Conservation (phyloP, 1,284 basidiomycete species). For the Boletus semigastroideus region DNA sequence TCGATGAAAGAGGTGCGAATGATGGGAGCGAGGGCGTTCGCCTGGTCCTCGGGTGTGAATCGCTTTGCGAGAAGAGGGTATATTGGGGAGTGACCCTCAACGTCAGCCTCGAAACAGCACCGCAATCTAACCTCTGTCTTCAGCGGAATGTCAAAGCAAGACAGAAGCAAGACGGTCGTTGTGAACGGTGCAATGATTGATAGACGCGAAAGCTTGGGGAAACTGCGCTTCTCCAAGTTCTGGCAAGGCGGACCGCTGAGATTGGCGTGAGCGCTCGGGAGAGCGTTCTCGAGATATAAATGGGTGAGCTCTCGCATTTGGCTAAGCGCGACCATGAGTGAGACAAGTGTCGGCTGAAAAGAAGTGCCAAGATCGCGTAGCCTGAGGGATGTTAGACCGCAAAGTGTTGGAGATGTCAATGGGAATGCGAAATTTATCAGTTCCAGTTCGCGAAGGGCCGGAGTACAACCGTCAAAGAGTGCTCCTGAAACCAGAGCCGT, state of each 20-base stretch:
- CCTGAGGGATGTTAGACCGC: conserved; percentile 31
- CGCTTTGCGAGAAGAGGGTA: conserved; percentile 17
- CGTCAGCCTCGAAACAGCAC: conserved; percentile 12
- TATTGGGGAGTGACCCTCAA: conserved; percentile 10
- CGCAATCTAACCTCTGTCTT: conserved; percentile 20
- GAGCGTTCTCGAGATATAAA: conserved; percentile 32
- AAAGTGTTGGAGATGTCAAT: conserved; percentile 30
- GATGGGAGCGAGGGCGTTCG: conserved; percentile 1
- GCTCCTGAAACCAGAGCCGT: conserved; percentile 13
- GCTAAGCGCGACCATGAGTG: conserved; percentile 29
- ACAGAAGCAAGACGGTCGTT: conserved; percentile 17
- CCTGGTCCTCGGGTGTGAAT: conserved; percentile 12
- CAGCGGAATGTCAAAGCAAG: conserved; percentile 18
- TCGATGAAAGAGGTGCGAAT: conserved; percentile 19
- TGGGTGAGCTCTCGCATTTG: conserved; percentile 32
- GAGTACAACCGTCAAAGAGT: conserved; percentile 27
- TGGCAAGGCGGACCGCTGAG: neutral
- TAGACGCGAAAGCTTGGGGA: conserved; percentile 22
- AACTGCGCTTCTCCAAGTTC: conserved; percentile 6
- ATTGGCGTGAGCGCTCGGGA: conserved; percentile 19
- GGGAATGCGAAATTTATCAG: conserved; percentile 28
- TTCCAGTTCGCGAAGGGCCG: conserved; percentile 32
- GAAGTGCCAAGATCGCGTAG: conserved; percentile 23
- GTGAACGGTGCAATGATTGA: conserved; percentile 21
- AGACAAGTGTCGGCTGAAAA: conserved; percentile 22